Base-by-base conservation (phyloP, 306 rosid genomes). In the Vachellia pachyceras region DNA sequence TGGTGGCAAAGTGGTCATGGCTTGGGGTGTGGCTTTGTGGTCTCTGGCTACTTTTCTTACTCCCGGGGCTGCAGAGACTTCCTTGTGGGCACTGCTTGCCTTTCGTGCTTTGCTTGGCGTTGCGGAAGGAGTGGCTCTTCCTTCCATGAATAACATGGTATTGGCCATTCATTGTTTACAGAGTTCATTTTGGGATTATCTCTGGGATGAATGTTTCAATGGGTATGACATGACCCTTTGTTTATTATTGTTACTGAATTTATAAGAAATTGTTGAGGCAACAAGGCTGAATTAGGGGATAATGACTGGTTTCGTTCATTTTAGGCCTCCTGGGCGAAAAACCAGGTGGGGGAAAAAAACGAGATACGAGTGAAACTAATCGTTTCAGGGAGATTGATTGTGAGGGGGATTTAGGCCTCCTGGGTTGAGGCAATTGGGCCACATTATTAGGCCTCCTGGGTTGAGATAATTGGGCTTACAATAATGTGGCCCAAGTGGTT, bases 11-110 rank as follows among this genome's bases (percentile, higher is more conserved):
- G 88, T 84, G 69, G 97, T 95, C 76, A 95, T 95, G 99, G 94
- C 96, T 0, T 95, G 98, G 91, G 99, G 99, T 33, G 99, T 95
- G 75, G 88, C 97, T 71, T 85, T 95, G 85, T 95, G 99, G 99
- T 95, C 98, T 3, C 80, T 93, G 9, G 97, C 99, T 76, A 93
- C 99, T 36, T 90, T 89, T 85, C 88, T 95, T 6, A 91, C 98
- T 70, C 98, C 98, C 10, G 91, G 92, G 89, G 99, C 98, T 10
- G 93, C 97, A 0, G 97, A 93, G 78, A 91, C 86, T 61, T 93
- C 98, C n/a, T 82, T 95, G 64, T 87, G 91, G 91, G 87, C 91
- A 29, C 89, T 95, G 39, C 99, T 95, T 44, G 89, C 88, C 0
- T 88, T 88, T 78, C 90, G 99, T 45, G 86, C 97, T 79, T 78